Conservation (phyloP, 441 rosid genomes). For the Syzygium syzygioides region DNA sequence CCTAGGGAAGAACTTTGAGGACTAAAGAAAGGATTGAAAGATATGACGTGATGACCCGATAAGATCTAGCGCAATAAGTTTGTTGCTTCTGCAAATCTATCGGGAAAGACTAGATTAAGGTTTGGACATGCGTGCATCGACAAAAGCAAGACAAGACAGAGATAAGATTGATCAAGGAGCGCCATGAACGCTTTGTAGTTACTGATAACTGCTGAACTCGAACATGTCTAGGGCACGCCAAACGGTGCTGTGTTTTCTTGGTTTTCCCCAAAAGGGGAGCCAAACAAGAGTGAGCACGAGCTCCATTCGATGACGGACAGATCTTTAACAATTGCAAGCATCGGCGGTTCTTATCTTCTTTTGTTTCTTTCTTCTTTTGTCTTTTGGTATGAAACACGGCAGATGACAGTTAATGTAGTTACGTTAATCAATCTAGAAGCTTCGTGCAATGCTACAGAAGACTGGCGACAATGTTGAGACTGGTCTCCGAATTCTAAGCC, state of each 20-base stretch:
- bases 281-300: neutral
- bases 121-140: neutral
- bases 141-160: neutral
- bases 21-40: neutral
- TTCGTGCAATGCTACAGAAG: neutral
- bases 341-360: neutral
- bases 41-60: neutral
- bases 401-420: neutral
- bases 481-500: neutral
- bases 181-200: neutral
- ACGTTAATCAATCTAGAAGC: neutral
- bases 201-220: neutral
- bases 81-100: neutral
- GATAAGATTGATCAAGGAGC: neutral
- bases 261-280: neutral
- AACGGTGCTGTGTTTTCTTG: neutral
- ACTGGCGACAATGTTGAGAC: neutral
- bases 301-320: neutral
- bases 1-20: neutral
- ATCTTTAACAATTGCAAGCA: neutral
- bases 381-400: neutral
- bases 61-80: neutral
- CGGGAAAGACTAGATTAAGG: neutral
- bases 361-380: neutral
- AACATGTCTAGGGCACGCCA: neutral